These are phyloP conservation scores for Umbellularia californica DNA, from an alignment of 164 flowering plant species.

Conservation along the genomic window DNA sequence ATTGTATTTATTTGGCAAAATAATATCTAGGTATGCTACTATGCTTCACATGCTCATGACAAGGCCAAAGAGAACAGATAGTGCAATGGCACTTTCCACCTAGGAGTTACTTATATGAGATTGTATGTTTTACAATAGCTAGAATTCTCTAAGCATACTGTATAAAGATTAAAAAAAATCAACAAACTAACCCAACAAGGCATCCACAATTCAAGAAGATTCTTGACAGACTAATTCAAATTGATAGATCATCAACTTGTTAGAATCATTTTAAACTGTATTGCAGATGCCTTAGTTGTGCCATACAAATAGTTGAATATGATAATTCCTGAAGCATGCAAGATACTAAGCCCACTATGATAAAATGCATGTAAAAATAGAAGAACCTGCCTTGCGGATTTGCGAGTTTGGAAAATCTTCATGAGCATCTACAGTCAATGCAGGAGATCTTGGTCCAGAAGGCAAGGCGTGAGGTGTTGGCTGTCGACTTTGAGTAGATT, in stretches of 20 bases:
- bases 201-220: not conserved
- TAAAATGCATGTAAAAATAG: not conserved
- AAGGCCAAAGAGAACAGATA: not conserved
- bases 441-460: conserved; percentile 28
- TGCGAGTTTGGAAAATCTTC: conserved; percentile 91
- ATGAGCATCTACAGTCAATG: conserved; percentile 43
- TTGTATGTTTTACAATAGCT: not conserved
- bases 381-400: conserved; percentile 75
- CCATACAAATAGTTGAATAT: not conserved
- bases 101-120: not conserved
- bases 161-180: too few species aligned
- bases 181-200: too few species aligned
- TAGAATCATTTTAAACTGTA: not conserved
- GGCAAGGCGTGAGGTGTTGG: conserved; percentile 25
- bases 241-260: not conserved
- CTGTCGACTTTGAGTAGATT: conserved; percentile 25
- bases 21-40: too few species aligned
- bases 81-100: not conserved
- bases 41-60: too few species aligned
- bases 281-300: not conserved
- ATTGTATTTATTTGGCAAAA: too few species aligned
- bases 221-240: not conserved
- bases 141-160: too few species aligned
- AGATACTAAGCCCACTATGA: too few species aligned
- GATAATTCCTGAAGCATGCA: not conserved